phyloP scores from a whole-genome alignment of 352 stramenopile genomes.

The Globisporangium polare region DNA sequence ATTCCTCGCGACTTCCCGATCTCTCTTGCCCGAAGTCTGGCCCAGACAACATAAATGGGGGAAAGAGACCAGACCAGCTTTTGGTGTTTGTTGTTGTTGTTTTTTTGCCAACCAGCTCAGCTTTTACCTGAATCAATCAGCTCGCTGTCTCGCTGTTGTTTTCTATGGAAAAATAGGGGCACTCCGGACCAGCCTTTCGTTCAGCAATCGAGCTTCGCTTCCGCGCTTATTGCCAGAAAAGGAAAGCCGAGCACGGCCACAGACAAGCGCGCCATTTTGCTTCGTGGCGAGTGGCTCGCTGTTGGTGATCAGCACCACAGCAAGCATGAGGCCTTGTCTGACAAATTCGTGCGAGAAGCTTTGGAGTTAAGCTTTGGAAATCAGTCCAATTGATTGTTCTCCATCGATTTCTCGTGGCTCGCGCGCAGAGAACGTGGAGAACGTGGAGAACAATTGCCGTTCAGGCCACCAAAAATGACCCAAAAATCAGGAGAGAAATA shows the following conservation, averaged over 20 bases:
- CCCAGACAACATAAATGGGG: no score
- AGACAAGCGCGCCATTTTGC: no score
- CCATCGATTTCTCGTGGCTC: neutral
- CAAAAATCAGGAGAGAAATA: neutral
- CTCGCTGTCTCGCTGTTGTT: neutral
- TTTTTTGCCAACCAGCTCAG: no score
- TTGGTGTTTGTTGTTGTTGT: no score
- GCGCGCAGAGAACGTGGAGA: neutral
- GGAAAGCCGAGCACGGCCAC: neutral
- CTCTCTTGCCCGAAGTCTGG: no score
- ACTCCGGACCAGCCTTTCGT: neutral
- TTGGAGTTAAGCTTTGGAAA: neutral
- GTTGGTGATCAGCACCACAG: no score
- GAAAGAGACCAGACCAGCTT: no score
- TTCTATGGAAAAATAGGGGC: neutral
- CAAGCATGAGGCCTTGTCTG: neutral
- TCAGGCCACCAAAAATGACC: neutral
- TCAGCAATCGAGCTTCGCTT: neutral
- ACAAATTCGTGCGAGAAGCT: neutral
- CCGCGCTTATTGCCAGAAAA: slow-evolving; percentile 8
- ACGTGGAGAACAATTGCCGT: neutral
- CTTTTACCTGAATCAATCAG: no score
- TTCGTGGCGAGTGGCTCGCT: no score
- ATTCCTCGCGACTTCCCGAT: neutral
- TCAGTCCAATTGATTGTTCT: neutral